Base-by-base conservation (phyloP, 306 rosid genomes). In the Hippophae rhamnoides region DNA sequence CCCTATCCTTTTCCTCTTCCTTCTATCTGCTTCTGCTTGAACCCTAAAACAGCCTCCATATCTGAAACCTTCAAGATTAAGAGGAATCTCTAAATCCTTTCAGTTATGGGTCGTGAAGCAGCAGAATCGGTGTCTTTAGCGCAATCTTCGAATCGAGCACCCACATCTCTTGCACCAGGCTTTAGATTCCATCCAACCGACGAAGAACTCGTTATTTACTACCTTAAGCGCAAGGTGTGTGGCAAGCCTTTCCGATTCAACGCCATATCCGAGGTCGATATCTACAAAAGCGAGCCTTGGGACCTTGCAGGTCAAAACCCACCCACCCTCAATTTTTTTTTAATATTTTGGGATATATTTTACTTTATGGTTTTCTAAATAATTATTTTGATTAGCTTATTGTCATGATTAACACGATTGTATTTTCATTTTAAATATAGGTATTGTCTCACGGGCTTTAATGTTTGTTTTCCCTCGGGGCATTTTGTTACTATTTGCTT, bases 101-200 rank as follows among this genome's bases (percentile, higher is more conserved):
- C 13, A 43, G 48, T 0, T 43, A 82, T 86, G 89, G 83, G 94
- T 63, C 63, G 61, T 49, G 84, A 87, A 63, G 23, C 83, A 12
- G 72, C 76, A 8, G 61, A 31, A 31, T 31, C 72, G 18, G n/a
- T 62, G 9, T 23, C 77, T 10, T 52, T 67, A 31, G 12, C 69
- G 7, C 42, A 64, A n/a, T 40, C 73, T 6, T 48, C 77, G 9
- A 51, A 75, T 2, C 74, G 85, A 1, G 44, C 94, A 7, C 95
- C 97, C 5, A 84, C 99, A 1, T 82, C 94, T 1, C 83, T 93
- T 6, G 99, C 99, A 43, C 99, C 99, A 6, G 99, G 99, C 12
- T 93, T 93, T 70, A 76, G 99, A 63, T 93, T 93, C 57, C 99
- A 93, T 74, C 99, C 99, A 1, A 93, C 99, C 43, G 99, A 93